Base-by-base conservation (phyloP, 2,329 filamentous ascomycete species). In the Microdochium paspali region DNA sequence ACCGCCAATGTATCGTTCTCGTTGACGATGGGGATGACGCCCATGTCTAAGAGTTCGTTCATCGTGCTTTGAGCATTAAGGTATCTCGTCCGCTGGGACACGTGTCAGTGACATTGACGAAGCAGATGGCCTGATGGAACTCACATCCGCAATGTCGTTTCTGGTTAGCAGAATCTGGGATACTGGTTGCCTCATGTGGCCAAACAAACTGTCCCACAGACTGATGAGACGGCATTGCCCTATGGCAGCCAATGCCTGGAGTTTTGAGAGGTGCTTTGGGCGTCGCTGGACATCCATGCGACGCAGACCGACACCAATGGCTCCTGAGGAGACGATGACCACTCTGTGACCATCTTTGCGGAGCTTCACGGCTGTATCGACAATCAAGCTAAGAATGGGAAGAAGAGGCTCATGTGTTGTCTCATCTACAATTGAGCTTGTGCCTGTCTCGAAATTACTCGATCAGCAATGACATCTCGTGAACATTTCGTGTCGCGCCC, bases 371-470 rank as follows among this genome's bases (percentile, higher is more conserved):
- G 89, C 90, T 20, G 93, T 97, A 69, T 97, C 90, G 54, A 97
- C 93, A 54, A 98, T 96, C 50, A 91, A 74, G 51, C 87, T 90
- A 48, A 98, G 73, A 56, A 90, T 95, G 4, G 90, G 93, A 32
- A 98, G 77, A 30, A 96, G 79, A 3, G 93, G 93, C 62, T 96
- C 88, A 68, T 95, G 93, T 21, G 88, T 95, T 62, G 84, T 86
- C 65, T 98, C 93, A 68, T 97, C 89, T 54, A 98, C 90, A 56
- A 98, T 97, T n/a, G 93, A 97, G 66, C 90, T 96, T 44, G 93
- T 97, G 58, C 93, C 93, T 98, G 56, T 45, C 46, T 48, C 46
- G 7, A 28, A 13, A 28, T 7, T 28, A 7, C 7, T 7, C 26
- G 26, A 13, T 28, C 26, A 28, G 26, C 13, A 7, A 13, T 7